These are phyloP conservation scores for Verticillium klebahnii DNA, from an alignment of 2,329 filamentous ascomycete genomes.

Conservation along the genomic window DNA sequence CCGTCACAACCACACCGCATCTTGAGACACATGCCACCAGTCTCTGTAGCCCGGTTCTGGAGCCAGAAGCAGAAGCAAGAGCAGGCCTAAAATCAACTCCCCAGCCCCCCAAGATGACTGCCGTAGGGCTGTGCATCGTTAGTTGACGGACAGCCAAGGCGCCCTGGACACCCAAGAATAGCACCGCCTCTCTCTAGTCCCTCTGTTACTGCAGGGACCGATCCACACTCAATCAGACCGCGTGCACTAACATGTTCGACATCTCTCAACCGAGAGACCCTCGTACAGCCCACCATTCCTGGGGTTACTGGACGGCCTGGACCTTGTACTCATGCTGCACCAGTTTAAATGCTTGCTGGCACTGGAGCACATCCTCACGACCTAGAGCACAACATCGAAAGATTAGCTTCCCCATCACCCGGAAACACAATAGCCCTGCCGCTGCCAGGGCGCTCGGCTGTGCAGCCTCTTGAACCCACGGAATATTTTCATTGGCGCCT, in stretches of 20 bases:
- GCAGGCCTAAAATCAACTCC: neutral
- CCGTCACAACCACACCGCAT: neutral
- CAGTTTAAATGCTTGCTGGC: too few species aligned
- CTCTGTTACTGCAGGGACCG: neutral
- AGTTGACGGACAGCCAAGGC: neutral
- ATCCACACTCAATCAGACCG: neutral
- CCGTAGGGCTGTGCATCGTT: neutral
- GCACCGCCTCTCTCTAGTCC: neutral
- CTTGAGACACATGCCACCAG: neutral
- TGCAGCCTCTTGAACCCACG: too few species aligned
- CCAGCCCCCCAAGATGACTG: neutral
- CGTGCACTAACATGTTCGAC: neutral
- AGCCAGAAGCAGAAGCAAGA: neutral
- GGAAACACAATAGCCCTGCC: too few species aligned
- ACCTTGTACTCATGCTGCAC: too few species aligned
- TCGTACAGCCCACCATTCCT: neutral
- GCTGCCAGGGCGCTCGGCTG: too few species aligned
- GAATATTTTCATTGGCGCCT: too few species aligned
- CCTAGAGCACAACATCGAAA: too few species aligned
- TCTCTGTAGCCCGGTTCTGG: neutral
- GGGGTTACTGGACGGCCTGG: neutral
- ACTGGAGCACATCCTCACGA: too few species aligned
- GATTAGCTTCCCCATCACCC: too few species aligned
- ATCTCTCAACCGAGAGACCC: neutral
- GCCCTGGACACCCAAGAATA: neutral